Percentiles rank a stretch among this genome's conserved stretches.
Conservation (phyloP, 352 stramenopile genomes). For the Pythium volutum region DNA sequence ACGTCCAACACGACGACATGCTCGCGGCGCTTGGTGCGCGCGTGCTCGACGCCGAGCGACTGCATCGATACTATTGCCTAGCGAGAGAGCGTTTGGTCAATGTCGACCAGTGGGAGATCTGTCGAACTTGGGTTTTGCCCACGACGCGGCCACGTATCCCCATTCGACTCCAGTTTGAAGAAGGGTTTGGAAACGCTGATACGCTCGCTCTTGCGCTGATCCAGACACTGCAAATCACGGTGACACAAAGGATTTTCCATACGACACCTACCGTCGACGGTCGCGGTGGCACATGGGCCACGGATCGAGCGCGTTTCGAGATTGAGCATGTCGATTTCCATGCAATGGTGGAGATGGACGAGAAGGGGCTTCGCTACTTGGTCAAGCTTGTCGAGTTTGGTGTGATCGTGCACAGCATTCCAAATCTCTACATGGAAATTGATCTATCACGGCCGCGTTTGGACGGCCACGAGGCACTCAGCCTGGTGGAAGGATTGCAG, state of each 20-base stretch:
- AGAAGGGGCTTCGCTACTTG: not conserved
- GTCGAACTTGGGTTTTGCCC: not conserved
- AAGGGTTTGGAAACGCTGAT: not conserved
- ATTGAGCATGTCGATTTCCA: not conserved
- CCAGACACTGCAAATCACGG: not conserved
- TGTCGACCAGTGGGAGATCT: too few species aligned
- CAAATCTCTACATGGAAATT: not conserved
- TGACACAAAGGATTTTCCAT: not conserved
- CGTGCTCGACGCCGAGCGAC: not conserved
- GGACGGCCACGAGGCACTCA: not conserved
- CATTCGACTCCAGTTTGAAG: not conserved
- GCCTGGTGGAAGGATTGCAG: not conserved
- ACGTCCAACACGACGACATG: not conserved
- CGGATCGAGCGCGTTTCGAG: not conserved
- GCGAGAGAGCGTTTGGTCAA: too few species aligned
- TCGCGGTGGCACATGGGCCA: not conserved
- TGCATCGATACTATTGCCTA: not conserved
- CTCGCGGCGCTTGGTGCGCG: not conserved
- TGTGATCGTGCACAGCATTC: not conserved
- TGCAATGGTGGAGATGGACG: not conserved
- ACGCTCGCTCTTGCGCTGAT: not conserved
- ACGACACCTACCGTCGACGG: not conserved
- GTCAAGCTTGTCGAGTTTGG: not conserved
- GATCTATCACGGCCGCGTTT: not conserved
- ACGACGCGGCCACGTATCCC: not conserved